Base-by-base conservation (phyloP, 2,329 filamentous ascomycete species). In the Fusarium buxicola region DNA sequence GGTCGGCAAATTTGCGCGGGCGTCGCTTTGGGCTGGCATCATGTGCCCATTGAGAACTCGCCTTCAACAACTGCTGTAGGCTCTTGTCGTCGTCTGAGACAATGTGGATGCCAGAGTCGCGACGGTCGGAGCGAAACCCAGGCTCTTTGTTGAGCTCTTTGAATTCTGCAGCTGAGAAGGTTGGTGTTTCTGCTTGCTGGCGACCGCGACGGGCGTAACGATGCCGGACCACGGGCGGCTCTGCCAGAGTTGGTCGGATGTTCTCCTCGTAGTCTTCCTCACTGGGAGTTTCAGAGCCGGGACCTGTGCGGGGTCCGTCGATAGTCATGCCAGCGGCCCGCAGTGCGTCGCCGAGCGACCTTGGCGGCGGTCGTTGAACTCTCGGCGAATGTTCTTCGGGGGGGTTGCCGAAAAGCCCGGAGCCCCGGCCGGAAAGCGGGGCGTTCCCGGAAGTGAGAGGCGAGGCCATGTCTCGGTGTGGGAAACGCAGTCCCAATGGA, bases 211-310 rank as follows among this genome's bases (percentile, higher is more conserved):
- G 54, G 13, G 44, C 46, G 13, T 41, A 62, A 30, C 68, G 68
- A 21, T 65, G 59, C 18, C 67, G 64, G 11, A 69, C 46, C 27
- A 50, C 55, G 10, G 46, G 56, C n/a, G 63, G 27, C 15, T 66
- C 62, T 46, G 54, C 60, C 16, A 70, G 66, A 2, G 66, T 64
- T 15, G 74, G 70, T 8, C 74, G 69, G 7, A 75, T 41, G 32
- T 74, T 75, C 13, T 78, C 75, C 28, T 82, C 79, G 41, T 81
- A 81, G 51, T 82, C 80, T 60, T 82, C 80, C 50, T 80, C 80
- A 32, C 79, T 82, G 2, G 78, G 72, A 12, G 75, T 80, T 12
- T 80, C 79, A 3, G 77, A 79, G 28, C 69, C 62, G 58, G 75
- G 74, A 21, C 68, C 54, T 56, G 65, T 35, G 18, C 34, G 30